Base-by-base conservation (phyloP, 805 yeast genomes). In the Saccharomycopsis oosterbeekiorum region DNA sequence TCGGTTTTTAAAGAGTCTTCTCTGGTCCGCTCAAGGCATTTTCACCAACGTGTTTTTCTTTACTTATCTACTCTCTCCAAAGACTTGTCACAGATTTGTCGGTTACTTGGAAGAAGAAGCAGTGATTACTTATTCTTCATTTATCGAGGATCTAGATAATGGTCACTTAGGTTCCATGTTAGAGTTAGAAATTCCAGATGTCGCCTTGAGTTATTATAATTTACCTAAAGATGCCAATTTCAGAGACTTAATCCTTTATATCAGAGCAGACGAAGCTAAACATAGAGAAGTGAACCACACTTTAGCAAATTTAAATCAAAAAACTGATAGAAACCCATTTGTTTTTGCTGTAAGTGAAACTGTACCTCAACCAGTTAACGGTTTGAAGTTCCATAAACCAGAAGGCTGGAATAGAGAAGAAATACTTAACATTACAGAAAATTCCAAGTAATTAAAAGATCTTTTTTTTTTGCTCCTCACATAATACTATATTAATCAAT, bases 231-330 rank as follows among this genome's bases (percentile, higher is more conserved):
- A 81, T 26, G 76, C 86, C 34, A 73, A 82, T 1, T 80, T 86
- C 72, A 75, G 76, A 62, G 89, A 86, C 65, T 76, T 86, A 68
- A 74, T 86, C 56, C 76, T 78, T 62, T 78, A 83, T 66, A 75
- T 86, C 26, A 78, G 91, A 65, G 92, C 92, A 1, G 92, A 86
- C 68, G 92, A 86, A 71, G 85, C 89, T 50, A 86, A 86, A 70
- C 91, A 86, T 69, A 78, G 92, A 71, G 92, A 86, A 68, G 91
- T 86, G 36, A 86, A 86, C 72, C 92, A 86, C 68, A 86, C 91
- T 0, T 78, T 85, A 68, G 91, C 88, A 14, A 85, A 85, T 67
- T 76, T 86, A 66, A 70, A 76, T 59, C 82, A 76, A 64, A 69
- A 69, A 53, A 58, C 56, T 1, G 90, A 86, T 69, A 77, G 89